Conservation (phyloP, 306 rosid species). For the Hylodesmum podocarpum region DNA sequence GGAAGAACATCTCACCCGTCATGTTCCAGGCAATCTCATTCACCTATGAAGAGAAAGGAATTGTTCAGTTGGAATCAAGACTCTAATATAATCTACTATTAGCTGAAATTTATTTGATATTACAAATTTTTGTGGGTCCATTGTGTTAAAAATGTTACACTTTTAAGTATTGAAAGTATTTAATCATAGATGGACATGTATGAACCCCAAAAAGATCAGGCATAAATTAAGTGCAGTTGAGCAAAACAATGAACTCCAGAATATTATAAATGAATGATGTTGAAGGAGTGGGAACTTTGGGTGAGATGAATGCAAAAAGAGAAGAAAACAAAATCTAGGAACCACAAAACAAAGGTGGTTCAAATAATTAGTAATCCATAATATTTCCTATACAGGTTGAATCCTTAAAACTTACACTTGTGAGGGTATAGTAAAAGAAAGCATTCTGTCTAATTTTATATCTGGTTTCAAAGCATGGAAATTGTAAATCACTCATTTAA, state of each 20-base stretch:
- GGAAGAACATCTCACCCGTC: slow-evolving; percentile 87
- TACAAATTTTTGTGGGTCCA: too few species aligned
- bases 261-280: slow-evolving; percentile 7
- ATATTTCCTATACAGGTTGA: neutral
- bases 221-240: neutral
- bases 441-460: neutral
- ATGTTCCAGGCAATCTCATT: slow-evolving; percentile 98
- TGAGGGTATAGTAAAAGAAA: slow-evolving; percentile 6
- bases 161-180: neutral
- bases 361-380: neutral
- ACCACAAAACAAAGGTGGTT: slow-evolving; percentile 6
- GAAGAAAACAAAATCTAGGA: neutral
- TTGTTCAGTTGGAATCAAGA: slow-evolving; percentile 4
- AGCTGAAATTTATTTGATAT: too few species aligned
- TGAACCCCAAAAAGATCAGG: neutral
- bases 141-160: slow-evolving; percentile 2
- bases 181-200: slow-evolving; percentile 1
- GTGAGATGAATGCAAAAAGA: neutral
- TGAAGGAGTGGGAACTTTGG: slow-evolving; percentile 1
- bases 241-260: slow-evolving; percentile 22
- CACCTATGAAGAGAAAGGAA: slow-evolving; percentile 49
- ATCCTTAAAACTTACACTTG: neutral
- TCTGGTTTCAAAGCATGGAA: neutral
- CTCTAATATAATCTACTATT: too few species aligned
- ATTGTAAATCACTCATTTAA: neutral